phyloP scores from a whole-genome alignment of 169 alveolate species.

The Eimeria necatrix region DNA sequence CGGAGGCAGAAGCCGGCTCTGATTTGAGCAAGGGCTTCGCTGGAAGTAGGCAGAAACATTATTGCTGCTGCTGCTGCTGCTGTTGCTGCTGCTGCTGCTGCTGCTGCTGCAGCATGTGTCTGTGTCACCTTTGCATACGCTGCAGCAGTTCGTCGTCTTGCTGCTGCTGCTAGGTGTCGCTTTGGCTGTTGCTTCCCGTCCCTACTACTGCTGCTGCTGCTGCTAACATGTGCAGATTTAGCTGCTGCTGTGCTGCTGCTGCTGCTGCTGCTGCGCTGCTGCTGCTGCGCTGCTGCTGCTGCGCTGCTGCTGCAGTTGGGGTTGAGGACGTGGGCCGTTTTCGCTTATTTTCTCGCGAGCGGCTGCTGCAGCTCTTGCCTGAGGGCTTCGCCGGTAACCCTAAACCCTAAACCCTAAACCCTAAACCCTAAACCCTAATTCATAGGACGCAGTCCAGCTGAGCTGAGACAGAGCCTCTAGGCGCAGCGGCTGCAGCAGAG shows the following conservation, averaged over 20 bases:
- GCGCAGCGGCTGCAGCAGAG: not conserved
- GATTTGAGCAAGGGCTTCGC: not conserved
- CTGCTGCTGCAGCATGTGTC: constrained; percentile 23
- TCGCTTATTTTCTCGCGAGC: constrained; percentile 58
- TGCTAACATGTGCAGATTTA: not conserved
- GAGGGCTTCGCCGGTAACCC: constrained; percentile 77
- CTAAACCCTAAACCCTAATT: constrained; percentile 9
- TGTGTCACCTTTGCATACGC: not conserved
- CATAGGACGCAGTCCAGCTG: not conserved
- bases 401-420: constrained; percentile 31
- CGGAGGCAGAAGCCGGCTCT: not conserved
- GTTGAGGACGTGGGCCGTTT: constrained; percentile 73
- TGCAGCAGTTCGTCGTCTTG: not conserved
- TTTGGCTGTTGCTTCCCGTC: not conserved
- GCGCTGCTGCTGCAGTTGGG: constrained; percentile 32
- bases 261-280: constrained; percentile 39
- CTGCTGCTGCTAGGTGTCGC: not conserved
- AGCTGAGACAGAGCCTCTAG: not conserved
- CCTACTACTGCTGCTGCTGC: not conserved
- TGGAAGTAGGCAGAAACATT: not conserved
- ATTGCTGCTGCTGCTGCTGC: constrained; percentile 29
- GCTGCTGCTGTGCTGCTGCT: constrained; percentile 42
- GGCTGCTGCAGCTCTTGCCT: constrained; percentile 78
- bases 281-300: constrained; percentile 28
- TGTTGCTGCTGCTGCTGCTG: constrained; percentile 49